phyloP scores from a whole-genome alignment of 768 basidiomycete species.

The Amanita rubescens region DNA sequence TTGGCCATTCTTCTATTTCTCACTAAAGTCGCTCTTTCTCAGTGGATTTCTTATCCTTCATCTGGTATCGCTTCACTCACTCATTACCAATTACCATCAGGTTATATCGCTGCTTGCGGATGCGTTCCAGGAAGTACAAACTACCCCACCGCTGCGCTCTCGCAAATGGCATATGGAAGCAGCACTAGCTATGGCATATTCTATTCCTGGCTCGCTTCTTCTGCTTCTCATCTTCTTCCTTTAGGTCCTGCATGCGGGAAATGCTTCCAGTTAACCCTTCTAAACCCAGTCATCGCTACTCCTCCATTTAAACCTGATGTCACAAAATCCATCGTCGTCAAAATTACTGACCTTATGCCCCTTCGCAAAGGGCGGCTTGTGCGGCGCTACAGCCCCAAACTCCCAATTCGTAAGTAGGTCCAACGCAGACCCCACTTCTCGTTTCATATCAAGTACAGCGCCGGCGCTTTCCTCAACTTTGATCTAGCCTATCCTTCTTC shows the following conservation, averaged over 20 bases:
- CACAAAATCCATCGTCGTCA: conserved; percentile 59
- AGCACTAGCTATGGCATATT: conserved; percentile 50
- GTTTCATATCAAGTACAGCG: conserved; percentile 30
- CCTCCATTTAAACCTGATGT: conserved; percentile 65
- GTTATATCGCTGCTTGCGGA: conserved; percentile 68
- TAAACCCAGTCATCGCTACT: conserved; percentile 56
- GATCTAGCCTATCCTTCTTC: conserved; percentile 73
- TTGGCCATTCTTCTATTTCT: conserved; percentile 11
- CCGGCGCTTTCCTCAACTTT: conserved; percentile 68
- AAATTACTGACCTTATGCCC: conserved; percentile 81
- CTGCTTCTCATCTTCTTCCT: conserved; percentile 5
- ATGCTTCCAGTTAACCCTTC: conserved; percentile 72
- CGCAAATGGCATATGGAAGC: conserved; percentile 74
- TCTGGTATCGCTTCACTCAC: conserved; percentile 69
- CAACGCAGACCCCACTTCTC: not conserved
- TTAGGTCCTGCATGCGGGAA: conserved; percentile 66
- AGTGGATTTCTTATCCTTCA: conserved; percentile 60
- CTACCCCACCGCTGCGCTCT: conserved; percentile 77
- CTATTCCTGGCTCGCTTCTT: not conserved
- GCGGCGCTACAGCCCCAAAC: conserved; percentile 54
- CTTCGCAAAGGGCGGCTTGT: conserved; percentile 54
- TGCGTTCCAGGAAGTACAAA: conserved; percentile 60
- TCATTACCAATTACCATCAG: conserved; percentile 54
- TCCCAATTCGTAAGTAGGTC: conserved; percentile 63
- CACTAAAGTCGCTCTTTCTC: conserved; percentile 12